A percentile compares a stretch with the other conserved stretches of the same genome.
Conservation (phyloP, 2,329 filamentous ascomycete species). For the Botrytis deweyae region DNA sequence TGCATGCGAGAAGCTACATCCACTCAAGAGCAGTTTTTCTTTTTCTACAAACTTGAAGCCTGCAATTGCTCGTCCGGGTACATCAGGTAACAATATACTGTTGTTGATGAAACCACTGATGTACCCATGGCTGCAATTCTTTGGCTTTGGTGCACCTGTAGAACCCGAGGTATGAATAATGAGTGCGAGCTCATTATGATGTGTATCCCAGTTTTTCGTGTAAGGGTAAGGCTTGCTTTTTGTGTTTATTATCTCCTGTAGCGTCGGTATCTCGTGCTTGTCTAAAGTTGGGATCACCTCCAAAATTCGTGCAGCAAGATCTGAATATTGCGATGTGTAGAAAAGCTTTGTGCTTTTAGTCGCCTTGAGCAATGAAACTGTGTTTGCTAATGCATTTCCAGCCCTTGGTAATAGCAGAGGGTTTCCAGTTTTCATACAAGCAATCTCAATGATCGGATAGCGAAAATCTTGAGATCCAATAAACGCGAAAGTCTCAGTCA, state of each 20-base stretch:
- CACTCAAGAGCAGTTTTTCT: not conserved
- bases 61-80: constrained; percentile 2
- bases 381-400: constrained; percentile 30
- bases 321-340: constrained; percentile 20
- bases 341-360: constrained; percentile 27
- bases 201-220: constrained; percentile 40
- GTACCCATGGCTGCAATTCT: constrained; percentile 48
- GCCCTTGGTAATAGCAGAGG: constrained; percentile 28
- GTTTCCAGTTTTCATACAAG: constrained; percentile 22
- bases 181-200: constrained; percentile 41
- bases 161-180: constrained; percentile 47
- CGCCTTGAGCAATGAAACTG: constrained; percentile 22
- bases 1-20: constrained; percentile 27
- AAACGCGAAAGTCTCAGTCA: constrained; percentile 26
- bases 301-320: constrained; percentile 17
- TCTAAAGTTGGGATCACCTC: constrained; percentile 12
- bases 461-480: constrained; percentile 33
- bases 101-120: constrained; percentile 41
- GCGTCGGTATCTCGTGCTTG: constrained; percentile 25
- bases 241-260: constrained; percentile 37
- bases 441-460: constrained; percentile 25
- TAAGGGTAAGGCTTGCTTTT: constrained; percentile 34
- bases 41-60: not conserved
- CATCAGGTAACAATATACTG: not conserved
- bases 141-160: constrained; percentile 59